Percentiles rank a stretch among this genome's conserved stretches.
phyloP scores from a whole-genome alignment of 805 yeast species.

The Groenewaldozyma tartarivorans region DNA sequence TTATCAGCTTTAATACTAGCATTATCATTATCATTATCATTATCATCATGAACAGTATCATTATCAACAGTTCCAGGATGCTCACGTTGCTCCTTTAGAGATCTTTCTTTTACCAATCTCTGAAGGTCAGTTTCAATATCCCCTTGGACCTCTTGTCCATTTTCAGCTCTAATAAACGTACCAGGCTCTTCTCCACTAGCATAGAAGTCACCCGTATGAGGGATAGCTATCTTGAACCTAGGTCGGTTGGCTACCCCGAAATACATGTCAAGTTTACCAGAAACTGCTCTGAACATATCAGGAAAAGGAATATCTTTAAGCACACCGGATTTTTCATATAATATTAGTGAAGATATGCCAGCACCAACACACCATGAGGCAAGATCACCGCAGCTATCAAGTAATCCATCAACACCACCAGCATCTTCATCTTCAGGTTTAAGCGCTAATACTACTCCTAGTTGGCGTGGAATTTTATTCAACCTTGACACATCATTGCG shows the following conservation, averaged over 20 bases:
- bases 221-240: slow-evolving; percentile 49
- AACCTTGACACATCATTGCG: slow-evolving; percentile 71
- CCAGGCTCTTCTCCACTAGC: slow-evolving; percentile 18
- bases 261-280: slow-evolving; percentile 53
- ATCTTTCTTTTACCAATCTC: too few species aligned
- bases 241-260: slow-evolving; percentile 69
- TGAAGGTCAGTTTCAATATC: too few species aligned
- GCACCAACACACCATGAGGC: slow-evolving; percentile 84
- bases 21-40: background rate
- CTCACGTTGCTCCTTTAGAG: background rate
- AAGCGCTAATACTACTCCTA: slow-evolving; percentile 68
- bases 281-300: slow-evolving; percentile 44
- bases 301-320: slow-evolving; percentile 33
- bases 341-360: slow-evolving; percentile 62
- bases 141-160: slow-evolving; percentile 1
- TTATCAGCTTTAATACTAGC: background rate
- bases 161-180: background rate
- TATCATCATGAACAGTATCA: background rate
- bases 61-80: background rate
- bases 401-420: slow-evolving; percentile 77
- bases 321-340: slow-evolving; percentile 74
- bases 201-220: slow-evolving; percentile 36
- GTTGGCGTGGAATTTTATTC: slow-evolving; percentile 63
- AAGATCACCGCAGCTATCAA: slow-evolving; percentile 67
- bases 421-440: slow-evolving; percentile 75